Evolutionary conservation across 1,284 basidiomycete species (phyloP).

Genomic region (Lentinula novae-zelandiae): DNA sequence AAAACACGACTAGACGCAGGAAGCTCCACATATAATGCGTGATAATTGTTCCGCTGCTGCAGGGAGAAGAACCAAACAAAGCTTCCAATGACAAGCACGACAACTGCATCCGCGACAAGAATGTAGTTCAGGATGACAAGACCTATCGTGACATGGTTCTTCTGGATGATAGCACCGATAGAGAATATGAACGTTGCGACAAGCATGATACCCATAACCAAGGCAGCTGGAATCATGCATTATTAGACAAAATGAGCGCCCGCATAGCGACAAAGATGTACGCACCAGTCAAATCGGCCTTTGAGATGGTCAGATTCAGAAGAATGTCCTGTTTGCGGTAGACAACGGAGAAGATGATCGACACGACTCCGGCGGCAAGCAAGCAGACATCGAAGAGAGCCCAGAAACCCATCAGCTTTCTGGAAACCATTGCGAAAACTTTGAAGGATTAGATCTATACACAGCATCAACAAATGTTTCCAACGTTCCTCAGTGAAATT

Average conservation of each 20-base stretch:
- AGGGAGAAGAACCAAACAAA: constrained; percentile 80
- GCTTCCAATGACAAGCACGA: constrained; percentile 59
- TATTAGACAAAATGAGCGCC: neutral
- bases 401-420: constrained; percentile 66
- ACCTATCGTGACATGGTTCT: constrained; percentile 61
- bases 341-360: constrained; percentile 64
- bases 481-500: neutral
- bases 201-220: constrained; percentile 64
- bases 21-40: constrained; percentile 48
- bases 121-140: constrained; percentile 73
- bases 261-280: constrained; percentile 13
- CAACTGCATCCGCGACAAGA: constrained; percentile 58
- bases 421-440: constrained; percentile 60
- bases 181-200: constrained; percentile 69
- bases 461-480: constrained; percentile 15
- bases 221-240: constrained; percentile 49
- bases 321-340: constrained; percentile 65
- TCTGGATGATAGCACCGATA: constrained; percentile 64
- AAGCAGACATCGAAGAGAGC: constrained; percentile 65
- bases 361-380: constrained; percentile 61
- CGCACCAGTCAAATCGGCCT: constrained; percentile 59
- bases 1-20: constrained; percentile 44
- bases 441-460: constrained; percentile 16
- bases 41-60: constrained; percentile 63
- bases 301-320: constrained; percentile 64